These are phyloP conservation scores for Aegle marmelos DNA, from an alignment of 345 rosid genomes.

Conservation along the genomic window DNA sequence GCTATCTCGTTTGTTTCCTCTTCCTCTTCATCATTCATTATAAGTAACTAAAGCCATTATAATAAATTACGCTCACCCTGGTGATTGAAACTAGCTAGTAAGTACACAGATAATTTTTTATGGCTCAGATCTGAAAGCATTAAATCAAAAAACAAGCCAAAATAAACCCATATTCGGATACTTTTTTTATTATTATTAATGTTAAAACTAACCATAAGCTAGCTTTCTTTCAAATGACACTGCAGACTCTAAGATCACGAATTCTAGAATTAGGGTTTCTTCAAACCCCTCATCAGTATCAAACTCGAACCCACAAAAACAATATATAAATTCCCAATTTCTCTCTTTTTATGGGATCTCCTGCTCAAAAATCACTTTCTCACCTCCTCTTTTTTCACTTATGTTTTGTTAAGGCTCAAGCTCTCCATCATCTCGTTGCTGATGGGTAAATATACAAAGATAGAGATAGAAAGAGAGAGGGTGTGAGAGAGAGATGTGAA, in stretches of 20 bases:
- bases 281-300: neutral
- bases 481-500: neutral
- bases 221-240: neutral
- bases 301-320: neutral
- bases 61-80: neutral
- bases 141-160: neutral
- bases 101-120: neutral
- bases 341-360: neutral
- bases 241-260: neutral
- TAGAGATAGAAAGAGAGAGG: neutral
- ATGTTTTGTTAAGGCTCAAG: too few species aligned
- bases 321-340: neutral
- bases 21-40: neutral
- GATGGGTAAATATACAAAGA: neutral
- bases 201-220: neutral
- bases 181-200: neutral
- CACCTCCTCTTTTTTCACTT: neutral
- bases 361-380: neutral
- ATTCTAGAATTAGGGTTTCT: constrained; percentile 16
- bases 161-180: neutral
- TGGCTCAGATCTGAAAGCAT: constrained; percentile 9
- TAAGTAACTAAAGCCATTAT: too few species aligned
- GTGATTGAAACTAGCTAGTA: neutral
- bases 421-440: neutral
- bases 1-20: constrained; percentile 16